These are phyloP conservation scores for Metschnikowia dekortorum DNA, from an alignment of 805 yeast genomes.

Conservation along the genomic window DNA sequence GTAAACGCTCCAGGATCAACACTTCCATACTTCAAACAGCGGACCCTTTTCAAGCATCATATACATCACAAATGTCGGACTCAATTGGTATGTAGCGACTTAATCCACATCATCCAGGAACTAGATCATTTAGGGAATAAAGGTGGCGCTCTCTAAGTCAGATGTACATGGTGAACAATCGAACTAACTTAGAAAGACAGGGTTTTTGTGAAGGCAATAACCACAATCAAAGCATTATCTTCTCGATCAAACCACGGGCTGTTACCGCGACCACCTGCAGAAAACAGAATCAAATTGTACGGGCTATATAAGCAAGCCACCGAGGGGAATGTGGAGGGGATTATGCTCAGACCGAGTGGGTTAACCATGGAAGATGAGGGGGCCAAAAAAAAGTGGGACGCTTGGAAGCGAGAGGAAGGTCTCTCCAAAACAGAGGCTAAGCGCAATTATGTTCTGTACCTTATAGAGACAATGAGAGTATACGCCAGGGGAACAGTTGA, in stretches of 20 bases:
- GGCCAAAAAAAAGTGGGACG: conserved; percentile 74
- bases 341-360: conserved; percentile 65
- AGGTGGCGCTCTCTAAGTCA: background rate
- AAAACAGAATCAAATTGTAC: conserved; percentile 61
- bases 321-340: conserved; percentile 73
- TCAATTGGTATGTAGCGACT: conserved; percentile 37
- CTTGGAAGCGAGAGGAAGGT: conserved; percentile 78
- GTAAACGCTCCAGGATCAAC: background rate
- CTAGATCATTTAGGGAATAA: background rate
- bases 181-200: conserved; percentile 46
- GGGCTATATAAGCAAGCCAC: conserved; percentile 89
- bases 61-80: conserved; percentile 39
- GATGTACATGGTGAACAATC: background rate
- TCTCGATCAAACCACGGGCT: conserved; percentile 57
- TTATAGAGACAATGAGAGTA: conserved; percentile 67
- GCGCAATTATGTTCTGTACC: conserved; percentile 58
- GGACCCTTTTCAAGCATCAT: background rate
- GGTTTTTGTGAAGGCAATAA: conserved; percentile 76
- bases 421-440: conserved; percentile 68
- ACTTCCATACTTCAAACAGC: background rate
- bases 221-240: conserved; percentile 71
- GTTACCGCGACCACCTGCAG: conserved; percentile 74
- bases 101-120: background rate
- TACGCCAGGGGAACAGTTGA: conserved; percentile 67
- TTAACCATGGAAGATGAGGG: conserved; percentile 57